Conservation (phyloP, 169 alveolate species). For the Cyclospora cayetanensis region DNA sequence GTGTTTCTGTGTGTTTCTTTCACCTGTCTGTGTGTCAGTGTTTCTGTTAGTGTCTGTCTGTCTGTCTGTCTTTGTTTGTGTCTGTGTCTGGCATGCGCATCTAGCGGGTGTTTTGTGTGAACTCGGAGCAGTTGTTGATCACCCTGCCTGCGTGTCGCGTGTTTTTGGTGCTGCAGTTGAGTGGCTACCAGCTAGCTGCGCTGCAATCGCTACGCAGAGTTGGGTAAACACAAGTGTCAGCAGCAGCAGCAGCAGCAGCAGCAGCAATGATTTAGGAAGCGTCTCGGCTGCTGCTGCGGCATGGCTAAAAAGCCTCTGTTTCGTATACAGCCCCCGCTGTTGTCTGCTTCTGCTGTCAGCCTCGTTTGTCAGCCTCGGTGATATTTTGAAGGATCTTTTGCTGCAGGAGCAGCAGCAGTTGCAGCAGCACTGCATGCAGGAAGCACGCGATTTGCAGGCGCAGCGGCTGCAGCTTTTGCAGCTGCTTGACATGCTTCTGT, state of each 20-base stretch:
- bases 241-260: constrained; percentile 25
- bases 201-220: background rate
- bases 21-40: no score
- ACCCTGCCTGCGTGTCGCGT: constrained; percentile 15
- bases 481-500: constrained; percentile 10
- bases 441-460: background rate
- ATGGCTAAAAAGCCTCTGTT: background rate
- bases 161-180: constrained; percentile 5
- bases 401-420: background rate
- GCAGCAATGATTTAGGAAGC: constrained; percentile 26
- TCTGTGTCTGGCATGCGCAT: no score
- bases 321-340: background rate
- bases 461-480: background rate
- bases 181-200: constrained; percentile 44
- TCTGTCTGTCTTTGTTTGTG: no score
- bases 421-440: background rate
- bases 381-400: background rate
- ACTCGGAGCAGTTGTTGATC: no score
- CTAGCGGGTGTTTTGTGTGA: no score
- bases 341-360: background rate
- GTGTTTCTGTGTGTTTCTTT: no score
- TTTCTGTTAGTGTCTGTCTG: no score
- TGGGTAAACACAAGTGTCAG: background rate
- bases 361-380: background rate
- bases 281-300: background rate